These are phyloP conservation scores for Fusarium pseudocircinatum DNA, from an alignment of 2,329 filamentous ascomycete species.

Conservation along the genomic window DNA sequence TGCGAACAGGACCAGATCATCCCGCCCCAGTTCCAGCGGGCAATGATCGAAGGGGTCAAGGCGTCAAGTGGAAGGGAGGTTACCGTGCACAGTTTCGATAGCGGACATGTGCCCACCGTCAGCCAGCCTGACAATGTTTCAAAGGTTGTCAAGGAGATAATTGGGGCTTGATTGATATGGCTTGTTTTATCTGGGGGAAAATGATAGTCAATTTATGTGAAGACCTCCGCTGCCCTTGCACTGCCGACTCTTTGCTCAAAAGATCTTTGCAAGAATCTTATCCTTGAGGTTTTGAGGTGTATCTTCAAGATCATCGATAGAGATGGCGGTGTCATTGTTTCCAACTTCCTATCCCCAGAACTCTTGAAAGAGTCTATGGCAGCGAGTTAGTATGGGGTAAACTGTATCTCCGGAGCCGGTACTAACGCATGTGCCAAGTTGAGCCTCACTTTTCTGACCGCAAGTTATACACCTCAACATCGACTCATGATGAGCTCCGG, in stretches of 20 bases:
- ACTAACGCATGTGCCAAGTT: not conserved
- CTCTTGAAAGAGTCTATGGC: not conserved
- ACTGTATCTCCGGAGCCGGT: fast-evolving
- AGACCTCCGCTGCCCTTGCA: not conserved
- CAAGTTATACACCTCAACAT: not conserved
- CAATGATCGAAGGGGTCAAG: slow-evolving; percentile 18
- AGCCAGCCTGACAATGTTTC: slow-evolving; percentile 18
- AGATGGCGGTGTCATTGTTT: not conserved
- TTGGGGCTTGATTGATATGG: not conserved
- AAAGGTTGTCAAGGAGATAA: slow-evolving; percentile 1
- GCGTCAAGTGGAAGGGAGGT: not conserved
- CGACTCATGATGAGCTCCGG: not conserved
- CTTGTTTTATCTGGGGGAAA: fast-evolving
- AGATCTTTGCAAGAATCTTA: not conserved
- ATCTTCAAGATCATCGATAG: not conserved
- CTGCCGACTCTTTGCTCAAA: not conserved
- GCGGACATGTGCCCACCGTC: not conserved
- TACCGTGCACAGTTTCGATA: not conserved
- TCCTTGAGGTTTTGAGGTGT: not conserved
- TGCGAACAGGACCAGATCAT: slow-evolving; percentile 21
- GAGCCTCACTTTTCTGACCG: not conserved
- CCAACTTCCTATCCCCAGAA: not conserved
- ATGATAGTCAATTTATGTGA: fast-evolving
- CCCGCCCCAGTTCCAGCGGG: not conserved
- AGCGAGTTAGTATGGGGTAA: not conserved